Conservation (phyloP, 2,329 filamentous ascomycete species). For the Aspergillus sojae region DNA sequence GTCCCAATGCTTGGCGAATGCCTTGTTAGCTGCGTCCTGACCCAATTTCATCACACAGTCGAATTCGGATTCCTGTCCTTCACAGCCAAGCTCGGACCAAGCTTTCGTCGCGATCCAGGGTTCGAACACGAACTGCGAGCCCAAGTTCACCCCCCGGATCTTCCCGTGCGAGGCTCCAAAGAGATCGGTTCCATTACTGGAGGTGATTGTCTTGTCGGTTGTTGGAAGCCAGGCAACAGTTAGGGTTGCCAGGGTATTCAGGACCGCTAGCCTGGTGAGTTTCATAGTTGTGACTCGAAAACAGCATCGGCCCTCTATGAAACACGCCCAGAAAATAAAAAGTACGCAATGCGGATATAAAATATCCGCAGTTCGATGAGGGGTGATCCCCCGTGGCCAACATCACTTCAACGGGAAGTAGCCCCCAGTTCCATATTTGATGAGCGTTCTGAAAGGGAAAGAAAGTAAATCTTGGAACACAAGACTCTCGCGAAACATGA, state of each 20-base stretch:
- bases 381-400: not conserved
- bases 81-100: slow-evolving; percentile 55
- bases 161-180: slow-evolving; percentile 35
- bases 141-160: slow-evolving; percentile 60
- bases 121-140: slow-evolving; percentile 56
- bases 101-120: slow-evolving; percentile 55
- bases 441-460: not conserved
- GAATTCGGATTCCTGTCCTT: slow-evolving; percentile 52
- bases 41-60: slow-evolving; percentile 56
- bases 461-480: not conserved
- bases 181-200: slow-evolving; percentile 28
- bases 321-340: not conserved
- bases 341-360: not conserved
- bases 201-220: slow-evolving; percentile 28
- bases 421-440: not conserved
- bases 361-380: not conserved
- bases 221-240: slow-evolving; percentile 30
- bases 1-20: slow-evolving; percentile 55
- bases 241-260: not conserved
- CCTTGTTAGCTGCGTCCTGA: slow-evolving; percentile 49
- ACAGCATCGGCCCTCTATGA: not conserved
- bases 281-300: not conserved
- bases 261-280: not conserved
- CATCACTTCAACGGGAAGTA: not conserved
- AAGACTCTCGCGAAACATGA: not conserved